Evolutionary conservation across 805 yeast species (phyloP).

Genomic region (Myxozyma geophila): DNA sequence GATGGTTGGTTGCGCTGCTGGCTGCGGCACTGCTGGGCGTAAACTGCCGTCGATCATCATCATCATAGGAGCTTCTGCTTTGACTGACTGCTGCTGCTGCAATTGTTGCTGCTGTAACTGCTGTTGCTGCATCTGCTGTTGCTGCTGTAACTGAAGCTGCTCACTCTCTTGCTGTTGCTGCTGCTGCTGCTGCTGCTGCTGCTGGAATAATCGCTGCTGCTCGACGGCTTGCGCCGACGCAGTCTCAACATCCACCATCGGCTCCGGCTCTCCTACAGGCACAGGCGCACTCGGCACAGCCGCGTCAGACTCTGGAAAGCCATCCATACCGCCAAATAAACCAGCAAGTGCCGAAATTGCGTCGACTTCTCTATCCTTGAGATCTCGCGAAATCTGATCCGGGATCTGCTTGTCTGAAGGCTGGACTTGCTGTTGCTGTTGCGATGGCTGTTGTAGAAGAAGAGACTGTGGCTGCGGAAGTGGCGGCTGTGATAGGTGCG

Average conservation of each 20-base stretch:
- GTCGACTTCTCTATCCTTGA: conserved; percentile 37
- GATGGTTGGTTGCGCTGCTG: conserved; percentile 6
- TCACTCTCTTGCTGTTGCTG: background rate
- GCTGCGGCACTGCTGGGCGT: conserved; percentile 1
- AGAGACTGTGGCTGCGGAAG: background rate
- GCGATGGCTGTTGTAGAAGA: background rate
- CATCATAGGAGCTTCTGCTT: background rate
- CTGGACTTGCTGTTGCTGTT: background rate
- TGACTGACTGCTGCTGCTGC: background rate
- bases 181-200: conserved; percentile 3
- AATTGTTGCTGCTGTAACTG: conserved; percentile 6
- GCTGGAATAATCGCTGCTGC: conserved; percentile 2
- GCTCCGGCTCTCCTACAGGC: conserved; percentile 6
- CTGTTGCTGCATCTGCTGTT: background rate
- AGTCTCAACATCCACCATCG: background rate
- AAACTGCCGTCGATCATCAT: conserved; percentile 13
- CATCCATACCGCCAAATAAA: conserved; percentile 34
- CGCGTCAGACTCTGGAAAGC: background rate
- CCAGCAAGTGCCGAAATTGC: conserved; percentile 40
- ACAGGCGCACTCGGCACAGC: background rate
- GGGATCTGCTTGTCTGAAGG: background rate
- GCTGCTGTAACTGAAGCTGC: conserved; percentile 3
- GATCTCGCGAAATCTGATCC: conserved; percentile 20
- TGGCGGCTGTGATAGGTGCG: background rate
- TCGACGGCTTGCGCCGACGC: background rate